These are phyloP conservation scores for Westerdykella sp. DNA, from an alignment of 2,329 filamentous ascomycete species.

Conservation along the genomic window DNA sequence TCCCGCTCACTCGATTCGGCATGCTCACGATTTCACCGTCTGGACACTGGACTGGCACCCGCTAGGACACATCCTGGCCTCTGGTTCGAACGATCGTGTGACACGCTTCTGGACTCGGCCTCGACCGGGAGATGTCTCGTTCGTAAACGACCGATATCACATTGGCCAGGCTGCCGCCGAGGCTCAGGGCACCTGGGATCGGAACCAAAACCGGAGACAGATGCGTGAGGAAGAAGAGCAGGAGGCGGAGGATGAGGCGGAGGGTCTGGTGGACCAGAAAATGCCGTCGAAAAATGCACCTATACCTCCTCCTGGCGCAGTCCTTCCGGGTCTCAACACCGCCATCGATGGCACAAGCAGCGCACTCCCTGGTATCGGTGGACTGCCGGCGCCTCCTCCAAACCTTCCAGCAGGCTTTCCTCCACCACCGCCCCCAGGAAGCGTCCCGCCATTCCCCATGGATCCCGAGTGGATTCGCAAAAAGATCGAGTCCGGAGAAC, in stretches of 20 bases:
- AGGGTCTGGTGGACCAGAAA: slow-evolving; percentile 86
- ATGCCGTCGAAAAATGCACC: slow-evolving; percentile 58
- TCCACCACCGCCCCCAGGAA: slow-evolving; percentile 23
- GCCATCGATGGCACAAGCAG: slow-evolving; percentile 42
- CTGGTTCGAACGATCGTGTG: slow-evolving; percentile 92
- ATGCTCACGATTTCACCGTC: slow-evolving; percentile 89
- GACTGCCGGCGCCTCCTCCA: slow-evolving; percentile 25
- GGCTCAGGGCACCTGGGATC: slow-evolving; percentile 89
- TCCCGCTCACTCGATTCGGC: slow-evolving; percentile 79
- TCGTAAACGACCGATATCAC: slow-evolving; percentile 86
- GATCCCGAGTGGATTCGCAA: slow-evolving; percentile 14
- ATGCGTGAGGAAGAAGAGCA: slow-evolving; percentile 89
- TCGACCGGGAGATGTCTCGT: slow-evolving; percentile 78
- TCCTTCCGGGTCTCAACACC: slow-evolving; percentile 27
- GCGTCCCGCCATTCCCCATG: slow-evolving; percentile 16
- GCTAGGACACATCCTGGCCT: slow-evolving; percentile 87
- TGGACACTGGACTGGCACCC: slow-evolving; percentile 99
- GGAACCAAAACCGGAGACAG: slow-evolving; percentile 68
- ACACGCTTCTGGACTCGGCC: slow-evolving; percentile 95
- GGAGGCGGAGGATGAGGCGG: slow-evolving; percentile 86
- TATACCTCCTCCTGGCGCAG: slow-evolving; percentile 56
- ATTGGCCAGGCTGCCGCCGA: slow-evolving; percentile 91
- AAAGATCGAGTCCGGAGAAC: slow-evolving; percentile 1
- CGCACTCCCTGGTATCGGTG: slow-evolving; percentile 45
- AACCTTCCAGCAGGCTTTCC: slow-evolving; percentile 37